Conservation (phyloP, 1,139 yeast species). For the Suhomyces bokatorum region DNA sequence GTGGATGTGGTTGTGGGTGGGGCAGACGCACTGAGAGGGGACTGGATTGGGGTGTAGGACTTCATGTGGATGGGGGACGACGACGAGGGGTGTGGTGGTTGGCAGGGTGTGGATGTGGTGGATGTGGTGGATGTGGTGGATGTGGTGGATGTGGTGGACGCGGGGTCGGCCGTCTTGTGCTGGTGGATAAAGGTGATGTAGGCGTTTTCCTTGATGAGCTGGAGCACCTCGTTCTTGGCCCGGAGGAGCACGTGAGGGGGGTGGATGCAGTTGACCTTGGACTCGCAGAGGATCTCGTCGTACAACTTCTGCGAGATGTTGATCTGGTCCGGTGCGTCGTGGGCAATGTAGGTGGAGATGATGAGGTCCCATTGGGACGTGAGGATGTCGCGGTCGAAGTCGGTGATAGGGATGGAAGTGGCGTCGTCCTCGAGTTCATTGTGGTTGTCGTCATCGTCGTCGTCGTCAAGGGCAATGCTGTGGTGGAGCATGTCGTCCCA, state of each 20-base stretch:
- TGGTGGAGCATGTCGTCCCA: conserved; percentile 33
- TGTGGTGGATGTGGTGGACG: not conserved
- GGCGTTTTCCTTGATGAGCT: conserved; percentile 47
- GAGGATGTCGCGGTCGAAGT: conserved; percentile 18
- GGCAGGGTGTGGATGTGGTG: too few species aligned
- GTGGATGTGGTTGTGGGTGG: conserved; percentile 3
- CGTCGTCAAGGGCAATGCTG: conserved; percentile 19
- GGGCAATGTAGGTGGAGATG: conserved; percentile 26
- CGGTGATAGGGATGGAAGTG: conserved; percentile 9
- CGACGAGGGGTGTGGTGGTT: not conserved
- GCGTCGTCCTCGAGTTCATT: conserved; percentile 5
- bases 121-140: not conserved
- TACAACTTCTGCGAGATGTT: conserved; percentile 41
- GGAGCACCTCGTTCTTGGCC: conserved; percentile 47
- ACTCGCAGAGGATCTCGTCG: conserved; percentile 33
- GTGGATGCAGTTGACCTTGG: conserved; percentile 29
- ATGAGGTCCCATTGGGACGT: conserved; percentile 33
- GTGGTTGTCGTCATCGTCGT: conserved; percentile 7
- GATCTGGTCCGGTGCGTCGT: conserved; percentile 46
- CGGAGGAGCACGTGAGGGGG: conserved; percentile 39
- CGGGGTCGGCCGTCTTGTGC: conserved; percentile 1
- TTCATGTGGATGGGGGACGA: not conserved
- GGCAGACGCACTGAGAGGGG: conserved; percentile 7
- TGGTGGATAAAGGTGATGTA: conserved; percentile 21
- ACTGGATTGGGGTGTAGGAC: not conserved